phyloP scores from a whole-genome alignment of 257 asterid species.

The Henckelia pumila region DNA sequence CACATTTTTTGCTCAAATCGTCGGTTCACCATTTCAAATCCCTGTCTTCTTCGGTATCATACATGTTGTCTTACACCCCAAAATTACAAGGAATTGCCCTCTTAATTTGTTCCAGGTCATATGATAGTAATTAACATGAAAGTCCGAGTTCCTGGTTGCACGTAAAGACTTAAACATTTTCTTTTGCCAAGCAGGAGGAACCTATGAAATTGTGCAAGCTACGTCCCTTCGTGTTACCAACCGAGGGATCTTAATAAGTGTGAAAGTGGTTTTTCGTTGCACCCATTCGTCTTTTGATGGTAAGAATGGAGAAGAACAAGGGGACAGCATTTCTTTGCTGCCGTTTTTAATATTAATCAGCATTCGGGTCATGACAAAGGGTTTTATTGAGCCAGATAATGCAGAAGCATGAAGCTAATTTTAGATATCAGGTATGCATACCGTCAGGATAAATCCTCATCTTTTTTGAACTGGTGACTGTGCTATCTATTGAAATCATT shows the following conservation, averaged over 20 bases:
- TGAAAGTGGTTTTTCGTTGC: slow-evolving; percentile 42
- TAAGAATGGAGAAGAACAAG: slow-evolving; percentile 35
- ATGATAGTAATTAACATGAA: not conserved
- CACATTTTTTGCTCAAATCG: not conserved
- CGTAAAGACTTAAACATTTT: slow-evolving; percentile 8
- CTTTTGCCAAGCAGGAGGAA: slow-evolving; percentile 34
- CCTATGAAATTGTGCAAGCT: slow-evolving; percentile 57
- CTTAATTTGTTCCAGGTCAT: not conserved
- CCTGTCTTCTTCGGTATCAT: not conserved
- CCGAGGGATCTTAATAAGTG: slow-evolving; percentile 37
- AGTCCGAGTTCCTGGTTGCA: slow-evolving; percentile 7
- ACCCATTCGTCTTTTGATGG: slow-evolving; percentile 28
- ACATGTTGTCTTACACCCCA: not conserved
- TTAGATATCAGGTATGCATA: slow-evolving; percentile 62
- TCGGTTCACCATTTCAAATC: not conserved
- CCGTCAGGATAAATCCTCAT: not conserved
- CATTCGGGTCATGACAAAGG: slow-evolving; percentile 37
- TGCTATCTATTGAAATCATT: not conserved
- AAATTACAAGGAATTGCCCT: not conserved
- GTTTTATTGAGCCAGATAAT: slow-evolving; percentile 51
- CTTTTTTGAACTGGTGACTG: slow-evolving; percentile 3
- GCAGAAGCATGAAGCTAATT: slow-evolving; percentile 65
- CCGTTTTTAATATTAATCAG: slow-evolving; percentile 25
- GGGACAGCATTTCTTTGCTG: slow-evolving; percentile 31
- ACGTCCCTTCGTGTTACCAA: slow-evolving; percentile 36